A percentile compares a stretch with the other conserved stretches of the same genome.
Evolutionary conservation across 768 basidiomycete genomes (phyloP).

Genomic region (Cystobasidium onofrii): DNA sequence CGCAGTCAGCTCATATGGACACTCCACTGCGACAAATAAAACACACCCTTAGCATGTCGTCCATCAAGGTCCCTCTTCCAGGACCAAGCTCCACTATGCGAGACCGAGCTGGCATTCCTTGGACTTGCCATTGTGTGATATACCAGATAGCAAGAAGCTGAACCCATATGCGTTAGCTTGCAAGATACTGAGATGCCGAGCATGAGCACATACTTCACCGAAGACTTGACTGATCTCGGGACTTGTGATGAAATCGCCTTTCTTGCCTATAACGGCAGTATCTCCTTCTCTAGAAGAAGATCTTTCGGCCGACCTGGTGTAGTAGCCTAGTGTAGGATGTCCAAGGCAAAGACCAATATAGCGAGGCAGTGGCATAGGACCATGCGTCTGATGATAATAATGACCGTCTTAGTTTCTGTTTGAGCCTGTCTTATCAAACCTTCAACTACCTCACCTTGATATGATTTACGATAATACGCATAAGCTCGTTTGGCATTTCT

Average conservation of each 20-base stretch:
- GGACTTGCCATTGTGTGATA: constrained; percentile 61
- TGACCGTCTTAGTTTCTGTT: not conserved
- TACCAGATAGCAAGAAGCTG: constrained; percentile 86
- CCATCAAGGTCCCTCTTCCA: constrained; percentile 83
- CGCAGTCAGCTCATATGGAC: constrained; percentile 34
- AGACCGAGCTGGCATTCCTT: constrained; percentile 52
- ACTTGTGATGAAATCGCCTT: constrained; percentile 90
- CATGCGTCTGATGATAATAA: constrained; percentile 57
- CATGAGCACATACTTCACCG: constrained; percentile 65
- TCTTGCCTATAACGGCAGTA: constrained; percentile 61
- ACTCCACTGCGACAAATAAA: not conserved
- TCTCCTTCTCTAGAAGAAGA: not conserved
- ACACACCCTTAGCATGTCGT: constrained; percentile 73
- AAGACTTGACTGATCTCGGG: constrained; percentile 95
- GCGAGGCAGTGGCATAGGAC: constrained; percentile 74
- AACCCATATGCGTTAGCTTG: constrained; percentile 44
- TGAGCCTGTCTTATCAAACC: not conserved
- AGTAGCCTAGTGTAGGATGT: constrained; percentile 87
- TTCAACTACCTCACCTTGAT: constrained; percentile 18
- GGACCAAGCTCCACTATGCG: constrained; percentile 87
- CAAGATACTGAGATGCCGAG: constrained; percentile 29
- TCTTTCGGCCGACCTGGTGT: constrained; percentile 53
- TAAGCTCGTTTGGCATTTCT: constrained; percentile 22
- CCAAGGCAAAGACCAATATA: constrained; percentile 88
- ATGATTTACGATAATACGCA: constrained; percentile 22